Evolutionary conservation across 805 yeast species (phyloP), one percentile per base, ranked within the genome.

Genomic region (Nakazawaea molendinolei): DNA sequence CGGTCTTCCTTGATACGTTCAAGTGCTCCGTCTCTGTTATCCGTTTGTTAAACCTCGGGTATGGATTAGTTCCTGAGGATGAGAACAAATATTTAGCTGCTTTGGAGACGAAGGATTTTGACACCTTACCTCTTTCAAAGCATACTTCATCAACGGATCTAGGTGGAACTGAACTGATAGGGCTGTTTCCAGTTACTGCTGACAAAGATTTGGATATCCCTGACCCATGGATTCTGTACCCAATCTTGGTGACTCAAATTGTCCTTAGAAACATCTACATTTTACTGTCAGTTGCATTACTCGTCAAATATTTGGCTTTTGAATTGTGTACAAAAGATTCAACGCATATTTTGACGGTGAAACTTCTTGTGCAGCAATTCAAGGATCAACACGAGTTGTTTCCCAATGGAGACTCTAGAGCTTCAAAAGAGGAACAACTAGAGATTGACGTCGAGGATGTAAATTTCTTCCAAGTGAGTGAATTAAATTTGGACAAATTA

Each of bases 1-100:
- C 42, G 4, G 48, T 42, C 5, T 38, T 45, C 7, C 28, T 65
- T 5, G 34, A 44, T 5, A 40, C 64, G 3, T 43, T 65, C 32
- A 36, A 35, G 28, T 44, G 64, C 1, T 48, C 63, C 1, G 42
- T 52, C 22, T 60, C 58, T 8, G 45, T 59, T 9, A 52, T 63
- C 5, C 44, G 53, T 9, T 36, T 65, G 16, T 38, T 69, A 13
- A 67, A 65, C 33, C 34, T 68, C 7, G 71, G 68, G 4, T 52
- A 55, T 39, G 71, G 69, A 8, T 49, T 52, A 6, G 48, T 58
- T n/a, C 53, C 52, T 4, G 59, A 53, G 25, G 31, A 25, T 7
- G 13, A 28, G 1, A 38, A 49, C n/a, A n/a, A n/a, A n/a, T n/a
- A n/a, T n/a, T n/a, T n/a, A n/a, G n/a, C n/a, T n/a, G 15, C 37